Base-by-base conservation (phyloP, 257 asterid genomes). In the Penstemon davidsonii region DNA sequence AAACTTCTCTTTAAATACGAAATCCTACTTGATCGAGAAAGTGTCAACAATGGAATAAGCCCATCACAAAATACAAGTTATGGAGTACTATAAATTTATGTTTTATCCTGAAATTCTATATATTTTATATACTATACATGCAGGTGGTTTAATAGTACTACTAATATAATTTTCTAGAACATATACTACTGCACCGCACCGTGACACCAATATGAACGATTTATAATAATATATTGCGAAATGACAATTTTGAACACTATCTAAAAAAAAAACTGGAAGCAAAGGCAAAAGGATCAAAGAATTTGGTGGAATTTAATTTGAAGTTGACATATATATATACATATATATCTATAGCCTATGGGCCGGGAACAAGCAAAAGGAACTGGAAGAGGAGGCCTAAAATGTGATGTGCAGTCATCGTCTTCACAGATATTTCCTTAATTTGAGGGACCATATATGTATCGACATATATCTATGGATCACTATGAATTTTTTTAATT, bases 241-340 rank as follows among this genome's bases (percentile, higher is more conserved):
- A 45, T 45, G 33, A 65, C 13, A 12, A 50, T 3, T 4, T 64
- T 65, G 8, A 50, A 43, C 8, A 25, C 49, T 19, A 56, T 19
- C 53, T 25, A 10, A 1, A 18, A 38, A 5, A 45, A 44, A 46
- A 44, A 33, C 50, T 36, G 37, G 50, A 44, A 47, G 60, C 42
- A 63, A 52, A 33, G n/a, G 39, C 66, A 58, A 43, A 49, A 52
- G 3, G 18, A 7, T 66, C 58, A n/a, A 68, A 59, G 40, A n/a
- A 12, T 53, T 37, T 59, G 51, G 59, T 62, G 69, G 60, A 7
- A 69, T 69, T 46, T 15, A 64, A 33, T 71, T 54, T 56, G 77
- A 72, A 58, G 54, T 11, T 9, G 77, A 64, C 61, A 25, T 42
- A 49, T 25, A 25, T 25, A 25, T 25, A 25, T 25, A 25, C 0